A percentile compares a stretch with the other conserved stretches of the same genome.
These are phyloP conservation scores for Juncus inflexus DNA, from an alignment of 176 grass and related monocot species.

Conservation along the genomic window DNA sequence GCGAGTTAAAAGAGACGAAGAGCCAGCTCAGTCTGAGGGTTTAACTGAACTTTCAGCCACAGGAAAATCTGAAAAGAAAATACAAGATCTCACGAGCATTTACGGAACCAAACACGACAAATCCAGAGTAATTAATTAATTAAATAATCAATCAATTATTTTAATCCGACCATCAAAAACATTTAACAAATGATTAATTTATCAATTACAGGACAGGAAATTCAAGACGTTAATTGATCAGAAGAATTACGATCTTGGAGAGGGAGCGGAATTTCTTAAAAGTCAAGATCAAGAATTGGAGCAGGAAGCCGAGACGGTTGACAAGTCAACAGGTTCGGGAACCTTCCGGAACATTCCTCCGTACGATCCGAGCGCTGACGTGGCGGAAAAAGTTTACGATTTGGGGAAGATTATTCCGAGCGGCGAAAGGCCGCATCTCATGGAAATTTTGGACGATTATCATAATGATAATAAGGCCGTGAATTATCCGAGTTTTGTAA, in stretches of 20 bases:
- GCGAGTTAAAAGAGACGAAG: constrained; percentile 21
- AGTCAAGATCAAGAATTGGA: constrained; percentile 2
- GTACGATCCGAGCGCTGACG: constrained; percentile 60
- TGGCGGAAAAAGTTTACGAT: constrained; percentile 57
- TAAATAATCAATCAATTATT: too few relatives aligned
- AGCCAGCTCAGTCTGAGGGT: constrained; percentile 39
- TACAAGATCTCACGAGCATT: constrained; percentile 39
- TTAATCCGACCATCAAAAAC: too few relatives aligned
- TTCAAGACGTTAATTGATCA: constrained; percentile 52
- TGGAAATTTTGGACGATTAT: constrained; percentile 52
- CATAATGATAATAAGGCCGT: constrained; percentile 24
- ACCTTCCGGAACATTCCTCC: constrained; percentile 74
- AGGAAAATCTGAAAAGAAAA: constrained; percentile 43
- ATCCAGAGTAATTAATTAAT: neutral
- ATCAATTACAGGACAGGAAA: constrained; percentile 53
- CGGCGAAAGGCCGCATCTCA: constrained; percentile 47
- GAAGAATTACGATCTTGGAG: constrained; percentile 37
- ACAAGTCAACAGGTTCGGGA: constrained; percentile 6
- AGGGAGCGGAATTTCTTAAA: neutral
- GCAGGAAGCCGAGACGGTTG: constrained; percentile 3
- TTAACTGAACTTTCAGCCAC: constrained; percentile 34
- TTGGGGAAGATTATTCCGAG: constrained; percentile 80
- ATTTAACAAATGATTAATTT: neutral
- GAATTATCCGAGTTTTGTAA: constrained; percentile 78
- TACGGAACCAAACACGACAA: constrained; percentile 69